Percentiles rank a stretch among this genome's conserved stretches.
Conservation (phyloP, 805 yeast genomes). For the Pichia cabralensis region DNA sequence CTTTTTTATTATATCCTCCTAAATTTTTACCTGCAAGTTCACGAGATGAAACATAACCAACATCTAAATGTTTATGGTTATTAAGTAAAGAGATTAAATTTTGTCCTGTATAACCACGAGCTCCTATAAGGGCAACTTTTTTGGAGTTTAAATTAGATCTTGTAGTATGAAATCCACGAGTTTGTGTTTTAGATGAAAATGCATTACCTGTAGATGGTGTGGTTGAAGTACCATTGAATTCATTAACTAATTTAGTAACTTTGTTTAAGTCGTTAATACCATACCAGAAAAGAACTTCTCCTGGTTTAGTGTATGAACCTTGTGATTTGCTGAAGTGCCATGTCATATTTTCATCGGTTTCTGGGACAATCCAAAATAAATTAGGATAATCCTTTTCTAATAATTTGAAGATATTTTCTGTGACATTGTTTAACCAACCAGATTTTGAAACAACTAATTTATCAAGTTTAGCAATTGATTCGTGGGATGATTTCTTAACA, state of each 20-base stretch:
- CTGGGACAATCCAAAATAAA: conserved; percentile 83
- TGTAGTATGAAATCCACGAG: conserved; percentile 21
- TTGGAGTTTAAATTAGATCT: conserved; percentile 6
- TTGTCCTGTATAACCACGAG: conserved; percentile 96
- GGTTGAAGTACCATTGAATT: conserved; percentile 29
- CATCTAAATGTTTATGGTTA: conserved; percentile 76
- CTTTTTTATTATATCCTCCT: conserved; percentile 76
- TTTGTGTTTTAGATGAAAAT: conserved; percentile 31
- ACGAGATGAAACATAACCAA: conserved; percentile 92
- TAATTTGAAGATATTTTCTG: conserved; percentile 86
- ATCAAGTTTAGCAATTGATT: conserved; percentile 58
- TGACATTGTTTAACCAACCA: conserved; percentile 96
- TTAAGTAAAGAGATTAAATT: conserved; percentile 82
- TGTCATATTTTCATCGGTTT: conserved; percentile 80
- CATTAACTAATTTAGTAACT: conserved; percentile 53
- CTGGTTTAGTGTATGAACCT: conserved; percentile 86
- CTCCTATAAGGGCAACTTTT: conserved; percentile 90
- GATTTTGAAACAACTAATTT: conserved; percentile 78
- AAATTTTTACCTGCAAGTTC: conserved; percentile 83
- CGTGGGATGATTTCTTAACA: conserved; percentile 38
- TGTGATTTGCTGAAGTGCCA: conserved; percentile 92
- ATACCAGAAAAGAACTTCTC: conserved; percentile 90
- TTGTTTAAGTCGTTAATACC: conserved; percentile 61
- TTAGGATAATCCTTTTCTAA: conserved; percentile 62
- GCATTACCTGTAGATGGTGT: conserved; percentile 31